phyloP scores from a whole-genome alignment of 1,139 yeast species.

The Schizosaccharomyces versatilis region DNA sequence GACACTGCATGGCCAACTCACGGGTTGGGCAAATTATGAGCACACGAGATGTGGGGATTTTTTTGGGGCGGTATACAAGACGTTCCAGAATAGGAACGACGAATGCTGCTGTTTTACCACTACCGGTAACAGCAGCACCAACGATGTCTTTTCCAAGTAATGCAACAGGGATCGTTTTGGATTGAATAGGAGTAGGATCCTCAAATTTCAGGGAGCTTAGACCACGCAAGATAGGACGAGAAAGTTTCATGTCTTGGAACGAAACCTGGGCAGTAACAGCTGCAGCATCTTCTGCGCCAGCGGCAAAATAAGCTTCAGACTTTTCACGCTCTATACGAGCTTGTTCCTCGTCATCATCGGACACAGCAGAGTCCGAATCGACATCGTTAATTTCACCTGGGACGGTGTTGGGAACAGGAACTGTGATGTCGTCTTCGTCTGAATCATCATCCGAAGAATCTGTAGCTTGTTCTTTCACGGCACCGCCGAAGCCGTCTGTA shows the following conservation, averaged over 20 bases:
- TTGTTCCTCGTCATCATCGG: slow-evolving; percentile 6
- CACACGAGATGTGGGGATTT: slow-evolving; percentile 70
- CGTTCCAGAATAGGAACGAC: slow-evolving; percentile 91
- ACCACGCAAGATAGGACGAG: slow-evolving; percentile 77
- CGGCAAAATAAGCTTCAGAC: slow-evolving; percentile 45
- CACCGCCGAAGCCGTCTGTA: slow-evolving; percentile 20
- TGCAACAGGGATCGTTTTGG: slow-evolving; percentile 83
- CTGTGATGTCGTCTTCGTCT: slow-evolving; percentile 4
- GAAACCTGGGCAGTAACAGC: slow-evolving; percentile 29
- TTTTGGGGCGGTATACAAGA: slow-evolving; percentile 66
- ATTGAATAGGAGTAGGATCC: slow-evolving; percentile 80
- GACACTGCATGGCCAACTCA: slow-evolving; percentile 89
- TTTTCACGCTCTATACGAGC: slow-evolving; percentile 7
- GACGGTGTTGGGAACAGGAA: slow-evolving; percentile 23
- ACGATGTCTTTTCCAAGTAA: slow-evolving; percentile 80
- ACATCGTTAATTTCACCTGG: slow-evolving; percentile 27
- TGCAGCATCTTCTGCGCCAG: slow-evolving; percentile 26
- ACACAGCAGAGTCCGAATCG: slow-evolving; percentile 3
- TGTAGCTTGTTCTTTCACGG: slow-evolving; percentile 11
- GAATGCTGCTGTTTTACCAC: slow-evolving; percentile 97
- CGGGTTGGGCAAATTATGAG: slow-evolving; percentile 85
- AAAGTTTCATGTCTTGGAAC: slow-evolving; percentile 57
- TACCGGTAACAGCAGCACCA: slow-evolving; percentile 99
- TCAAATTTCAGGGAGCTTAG: slow-evolving; percentile 58
- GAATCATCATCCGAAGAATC: slow-evolving; percentile 17